phyloP scores from a whole-genome alignment of 768 basidiomycete species.

The Amanita rimosa region DNA sequence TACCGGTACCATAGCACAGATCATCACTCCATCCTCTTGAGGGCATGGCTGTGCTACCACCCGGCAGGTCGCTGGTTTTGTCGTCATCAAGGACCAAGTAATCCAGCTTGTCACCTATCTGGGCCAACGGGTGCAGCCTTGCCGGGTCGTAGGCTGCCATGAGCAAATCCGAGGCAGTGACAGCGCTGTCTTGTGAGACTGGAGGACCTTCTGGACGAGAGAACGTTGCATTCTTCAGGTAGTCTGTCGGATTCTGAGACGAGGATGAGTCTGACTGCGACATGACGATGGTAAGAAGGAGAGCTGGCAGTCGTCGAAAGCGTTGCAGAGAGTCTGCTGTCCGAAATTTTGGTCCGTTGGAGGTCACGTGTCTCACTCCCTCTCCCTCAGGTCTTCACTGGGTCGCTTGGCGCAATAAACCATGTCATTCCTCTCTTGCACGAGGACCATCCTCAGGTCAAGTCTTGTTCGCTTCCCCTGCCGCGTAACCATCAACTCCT shows the following conservation, averaged over 20 bases:
- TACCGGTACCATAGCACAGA: constrained; percentile 97
- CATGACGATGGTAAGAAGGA: constrained; percentile 1
- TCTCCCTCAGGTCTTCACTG: too few relatives aligned
- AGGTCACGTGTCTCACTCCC: not conserved
- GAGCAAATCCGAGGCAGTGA: constrained; percentile 83
- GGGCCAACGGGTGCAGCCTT: constrained; percentile 88
- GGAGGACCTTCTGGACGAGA: constrained; percentile 27
- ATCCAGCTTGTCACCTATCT: constrained; percentile 87
- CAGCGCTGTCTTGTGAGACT: constrained; percentile 38
- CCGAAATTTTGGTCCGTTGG: not conserved
- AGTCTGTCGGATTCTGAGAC: constrained; percentile 33
- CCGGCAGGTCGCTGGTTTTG: constrained; percentile 85
- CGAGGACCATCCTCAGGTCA: constrained; percentile 11
- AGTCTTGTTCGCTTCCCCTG: constrained; percentile 1
- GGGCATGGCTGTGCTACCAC: constrained; percentile 83
- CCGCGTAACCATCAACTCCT: constrained; percentile 9
- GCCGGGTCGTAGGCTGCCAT: constrained; percentile 84
- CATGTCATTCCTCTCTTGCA: constrained; percentile 13
- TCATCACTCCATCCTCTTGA: constrained; percentile 99
- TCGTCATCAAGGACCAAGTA: constrained; percentile 95
- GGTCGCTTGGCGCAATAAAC: not conserved
- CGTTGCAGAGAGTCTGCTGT: too few relatives aligned
- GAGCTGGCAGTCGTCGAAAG: not conserved
- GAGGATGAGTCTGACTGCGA: constrained; percentile 20
- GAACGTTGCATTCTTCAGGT: constrained; percentile 37